These are phyloP conservation scores for Angophora floribunda DNA, from an alignment of 345 rosid genomes.

Conservation along the genomic window DNA sequence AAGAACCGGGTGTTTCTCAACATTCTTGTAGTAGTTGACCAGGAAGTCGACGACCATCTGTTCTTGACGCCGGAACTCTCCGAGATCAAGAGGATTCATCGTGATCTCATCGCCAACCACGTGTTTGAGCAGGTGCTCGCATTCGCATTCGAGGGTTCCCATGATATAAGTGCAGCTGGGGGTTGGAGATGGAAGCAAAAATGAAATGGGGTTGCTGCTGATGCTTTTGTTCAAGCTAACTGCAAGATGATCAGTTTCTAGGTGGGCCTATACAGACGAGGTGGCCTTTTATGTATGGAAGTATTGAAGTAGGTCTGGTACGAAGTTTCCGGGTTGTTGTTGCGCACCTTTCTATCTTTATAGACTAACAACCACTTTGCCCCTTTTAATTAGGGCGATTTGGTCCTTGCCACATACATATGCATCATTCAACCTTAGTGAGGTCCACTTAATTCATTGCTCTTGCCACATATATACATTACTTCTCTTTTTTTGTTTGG, in stretches of 20 bases:
- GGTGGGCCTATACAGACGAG: not conserved
- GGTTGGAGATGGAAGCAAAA: not conserved
- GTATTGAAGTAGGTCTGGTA: not conserved
- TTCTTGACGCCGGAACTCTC: slow-evolving; percentile 34
- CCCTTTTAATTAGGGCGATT: too few species aligned
- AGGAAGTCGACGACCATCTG: slow-evolving; percentile 30
- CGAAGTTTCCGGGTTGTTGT: not conserved
- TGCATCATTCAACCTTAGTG: too few species aligned
- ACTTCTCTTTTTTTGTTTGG: too few species aligned
- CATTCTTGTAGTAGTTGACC: slow-evolving; percentile 20
- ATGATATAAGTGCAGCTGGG: not conserved
- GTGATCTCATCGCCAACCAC: not conserved
- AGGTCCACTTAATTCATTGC: too few species aligned
- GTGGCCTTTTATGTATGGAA: not conserved
- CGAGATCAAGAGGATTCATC: slow-evolving; percentile 13
- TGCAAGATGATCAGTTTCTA: not conserved
- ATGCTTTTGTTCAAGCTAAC: not conserved
- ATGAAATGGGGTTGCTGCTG: not conserved
- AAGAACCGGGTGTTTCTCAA: slow-evolving; percentile 21
- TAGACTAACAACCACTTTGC: too few species aligned
- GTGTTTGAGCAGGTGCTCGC: not conserved
- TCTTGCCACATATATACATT: too few species aligned
- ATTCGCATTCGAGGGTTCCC: not conserved
- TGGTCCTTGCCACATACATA: too few species aligned
- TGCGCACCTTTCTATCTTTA: not conserved